Base-by-base conservation (phyloP, 1,139 yeast species). In the Debaryomycetaceae sp. region DNA sequence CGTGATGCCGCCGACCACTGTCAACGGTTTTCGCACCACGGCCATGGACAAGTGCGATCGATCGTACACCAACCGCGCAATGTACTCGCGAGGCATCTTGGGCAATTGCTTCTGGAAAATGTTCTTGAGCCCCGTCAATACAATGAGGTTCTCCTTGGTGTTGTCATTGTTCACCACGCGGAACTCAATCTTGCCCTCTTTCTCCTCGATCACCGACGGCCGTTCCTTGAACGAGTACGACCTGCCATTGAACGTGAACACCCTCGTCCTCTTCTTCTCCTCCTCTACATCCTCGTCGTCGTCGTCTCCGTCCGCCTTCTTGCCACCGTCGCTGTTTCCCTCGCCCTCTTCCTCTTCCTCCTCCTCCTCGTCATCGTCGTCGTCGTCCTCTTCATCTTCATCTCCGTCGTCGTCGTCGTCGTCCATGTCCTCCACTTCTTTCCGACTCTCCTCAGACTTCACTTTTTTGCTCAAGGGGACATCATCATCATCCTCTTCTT, bases 1-100 rank as follows among this genome's bases (percentile, higher is more conserved):
- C 0, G 99, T 95, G 44, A 93, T 91, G 3, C 99, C 99, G 36
- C 99, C 99, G 2, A 93, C 98, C 27, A 93, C 99, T 0, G 96
- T 88, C 53, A 93, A 67, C 9, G 97, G 97, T 55, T 87, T 88
- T 49, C 96, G 75, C 17, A 93, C 93, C 44, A 95, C 96, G 0
- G 99, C 99, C 80, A 93, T 89, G 0, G 97, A 90, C 39, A 95
- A 72, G 68, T 93, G 99, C 36, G 95, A 85, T 53, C 97, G 72
- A 63, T 95, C 99, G 60, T 90, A 93, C 4, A 93, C 99, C 54
- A 93, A 76, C 53, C 99, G 72, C 3, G 97, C 90, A 59, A 93
- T 93, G 66, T 95, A 93, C 60, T 95, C 98, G 49, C 95, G 80
- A 33, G 99, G 99, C 99, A 93, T 93, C 64, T 93, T 93, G 4